phyloP scores from a whole-genome alignment of 2,329 filamentous ascomycete species.

The Metarhizium guizhouense region DNA sequence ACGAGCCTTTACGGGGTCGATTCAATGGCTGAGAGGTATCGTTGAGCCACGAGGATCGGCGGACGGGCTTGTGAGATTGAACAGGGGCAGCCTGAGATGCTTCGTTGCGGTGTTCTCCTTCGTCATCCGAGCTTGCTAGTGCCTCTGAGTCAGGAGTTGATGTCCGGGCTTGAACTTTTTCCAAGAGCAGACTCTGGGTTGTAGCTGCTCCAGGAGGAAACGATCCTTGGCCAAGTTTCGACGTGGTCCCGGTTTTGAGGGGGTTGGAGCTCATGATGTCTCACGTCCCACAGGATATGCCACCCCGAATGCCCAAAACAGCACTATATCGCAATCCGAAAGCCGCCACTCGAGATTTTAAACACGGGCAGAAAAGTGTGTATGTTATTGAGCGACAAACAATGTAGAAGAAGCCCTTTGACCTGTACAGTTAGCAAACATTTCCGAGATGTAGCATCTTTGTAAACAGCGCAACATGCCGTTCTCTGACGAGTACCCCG shows the following conservation, averaged over 20 bases:
- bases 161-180: slow-evolving; percentile 69
- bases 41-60: slow-evolving; percentile 78
- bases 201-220: slow-evolving; percentile 39
- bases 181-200: slow-evolving; percentile 58
- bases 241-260: slow-evolving; percentile 38
- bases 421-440: not conserved
- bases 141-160: slow-evolving; percentile 93
- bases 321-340: slow-evolving; percentile 4
- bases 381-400: not conserved
- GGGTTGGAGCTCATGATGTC: slow-evolving; percentile 41
- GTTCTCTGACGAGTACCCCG: not conserved
- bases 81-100: slow-evolving; percentile 28
- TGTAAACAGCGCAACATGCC: too few species aligned
- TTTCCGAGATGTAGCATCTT: too few species aligned
- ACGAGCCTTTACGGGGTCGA: slow-evolving; percentile 65
- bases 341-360: not conserved
- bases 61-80: slow-evolving; percentile 52
- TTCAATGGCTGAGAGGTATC: slow-evolving; percentile 60
- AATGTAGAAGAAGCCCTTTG: not conserved
- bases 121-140: slow-evolving; percentile 88
- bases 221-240: slow-evolving; percentile 41
- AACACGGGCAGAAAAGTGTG: not conserved
- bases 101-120: slow-evolving; percentile 60
- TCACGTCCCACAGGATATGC: not conserved
- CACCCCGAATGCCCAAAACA: not conserved